phyloP scores from a whole-genome alignment of 2,329 filamentous ascomycete genomes.

The Pyricularia grisea region DNA sequence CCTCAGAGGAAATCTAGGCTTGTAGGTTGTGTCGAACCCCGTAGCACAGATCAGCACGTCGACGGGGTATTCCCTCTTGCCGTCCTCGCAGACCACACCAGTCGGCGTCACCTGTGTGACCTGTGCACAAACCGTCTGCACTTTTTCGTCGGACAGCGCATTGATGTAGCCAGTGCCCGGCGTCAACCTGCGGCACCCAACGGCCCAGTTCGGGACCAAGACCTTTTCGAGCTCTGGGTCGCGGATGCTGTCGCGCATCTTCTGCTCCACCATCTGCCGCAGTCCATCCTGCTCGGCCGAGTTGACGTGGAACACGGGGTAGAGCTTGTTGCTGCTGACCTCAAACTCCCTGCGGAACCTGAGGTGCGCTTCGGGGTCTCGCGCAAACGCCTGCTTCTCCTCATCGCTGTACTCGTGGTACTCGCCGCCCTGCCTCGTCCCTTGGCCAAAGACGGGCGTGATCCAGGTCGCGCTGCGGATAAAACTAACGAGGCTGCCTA shows the following conservation, averaged over 20 bases:
- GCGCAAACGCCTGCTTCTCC: slow-evolving; percentile 9
- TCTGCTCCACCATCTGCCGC: slow-evolving; percentile 4
- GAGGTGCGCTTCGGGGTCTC: slow-evolving; percentile 8
- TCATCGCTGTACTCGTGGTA: slow-evolving; percentile 8
- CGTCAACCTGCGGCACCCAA: slow-evolving; percentile 31
- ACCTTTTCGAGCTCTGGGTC: slow-evolving; percentile 29
- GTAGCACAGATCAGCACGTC: slow-evolving; percentile 26
- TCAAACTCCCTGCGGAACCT: slow-evolving; percentile 10
- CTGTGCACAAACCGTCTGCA: slow-evolving; percentile 23
- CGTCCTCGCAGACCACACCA: slow-evolving; percentile 20
- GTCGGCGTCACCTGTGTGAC: slow-evolving; percentile 5
- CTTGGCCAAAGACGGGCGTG: slow-evolving; percentile 2
- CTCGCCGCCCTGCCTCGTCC: slow-evolving; percentile 7
- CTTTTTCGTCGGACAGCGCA: slow-evolving; percentile 31
- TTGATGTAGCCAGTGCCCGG: slow-evolving; percentile 33
- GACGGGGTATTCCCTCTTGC: slow-evolving; percentile 15
- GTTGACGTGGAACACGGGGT: slow-evolving; percentile 5
- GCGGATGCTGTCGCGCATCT: slow-evolving; percentile 17
- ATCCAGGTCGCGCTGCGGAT: slow-evolving; percentile 12
- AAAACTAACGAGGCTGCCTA: slow-evolving; percentile 9
- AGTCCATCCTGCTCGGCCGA: slow-evolving; percentile 6
- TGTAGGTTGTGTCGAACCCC: slow-evolving; percentile 23
- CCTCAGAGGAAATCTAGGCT: slow-evolving; percentile 20
- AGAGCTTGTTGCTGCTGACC: slow-evolving; percentile 8
- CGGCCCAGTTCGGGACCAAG: slow-evolving; percentile 33